Evolutionary conservation across 2,329 filamentous ascomycete genomes (phyloP).

Genomic region (Bipolaris bicolor): DNA sequence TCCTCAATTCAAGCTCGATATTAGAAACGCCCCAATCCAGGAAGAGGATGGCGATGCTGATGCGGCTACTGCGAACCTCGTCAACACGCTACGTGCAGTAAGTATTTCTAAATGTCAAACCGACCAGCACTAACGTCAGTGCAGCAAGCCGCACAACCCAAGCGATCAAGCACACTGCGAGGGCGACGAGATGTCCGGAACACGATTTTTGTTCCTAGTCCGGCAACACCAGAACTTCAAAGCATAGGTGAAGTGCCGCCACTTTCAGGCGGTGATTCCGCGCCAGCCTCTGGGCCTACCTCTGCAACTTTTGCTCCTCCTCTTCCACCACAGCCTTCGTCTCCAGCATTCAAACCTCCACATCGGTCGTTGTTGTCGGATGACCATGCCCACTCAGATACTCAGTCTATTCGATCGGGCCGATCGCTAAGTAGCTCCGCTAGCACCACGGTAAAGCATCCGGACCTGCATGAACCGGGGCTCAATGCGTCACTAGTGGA

Average conservation of each 20-base stretch:
- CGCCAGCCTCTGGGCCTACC: conserved; percentile 16
- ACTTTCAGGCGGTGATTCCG: conserved; percentile 32
- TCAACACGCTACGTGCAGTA: conserved; percentile 70
- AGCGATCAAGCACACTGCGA: conserved; percentile 72
- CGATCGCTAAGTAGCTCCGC: conserved; percentile 75
- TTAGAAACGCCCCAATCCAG: conserved; percentile 76
- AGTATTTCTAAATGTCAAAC: conserved; percentile 22
- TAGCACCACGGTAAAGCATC: conserved; percentile 71
- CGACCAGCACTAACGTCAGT: conserved; percentile 22
- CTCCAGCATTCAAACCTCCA: conserved; percentile 45
- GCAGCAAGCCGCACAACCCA: conserved; percentile 63
- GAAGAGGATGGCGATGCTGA: conserved; percentile 77
- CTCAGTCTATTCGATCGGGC: conserved; percentile 87
- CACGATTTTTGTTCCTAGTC: conserved; percentile 77
- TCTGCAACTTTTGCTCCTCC: conserved; percentile 30
- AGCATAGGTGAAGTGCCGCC: conserved; percentile 46
- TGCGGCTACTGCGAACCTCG: conserved; percentile 76
- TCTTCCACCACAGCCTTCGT: conserved; percentile 39
- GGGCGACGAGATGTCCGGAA: conserved; percentile 91
- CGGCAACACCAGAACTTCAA: conserved; percentile 46
- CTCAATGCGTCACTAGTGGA: conserved; percentile 90
- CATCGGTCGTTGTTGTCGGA: conserved; percentile 47
- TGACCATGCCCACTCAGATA: conserved; percentile 75
- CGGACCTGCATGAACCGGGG: conserved; percentile 78
- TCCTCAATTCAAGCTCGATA: conserved; percentile 76